Evolutionary conservation across 345 rosid genomes (phyloP).

Genomic region (Microthlaspi erraticum): DNA sequence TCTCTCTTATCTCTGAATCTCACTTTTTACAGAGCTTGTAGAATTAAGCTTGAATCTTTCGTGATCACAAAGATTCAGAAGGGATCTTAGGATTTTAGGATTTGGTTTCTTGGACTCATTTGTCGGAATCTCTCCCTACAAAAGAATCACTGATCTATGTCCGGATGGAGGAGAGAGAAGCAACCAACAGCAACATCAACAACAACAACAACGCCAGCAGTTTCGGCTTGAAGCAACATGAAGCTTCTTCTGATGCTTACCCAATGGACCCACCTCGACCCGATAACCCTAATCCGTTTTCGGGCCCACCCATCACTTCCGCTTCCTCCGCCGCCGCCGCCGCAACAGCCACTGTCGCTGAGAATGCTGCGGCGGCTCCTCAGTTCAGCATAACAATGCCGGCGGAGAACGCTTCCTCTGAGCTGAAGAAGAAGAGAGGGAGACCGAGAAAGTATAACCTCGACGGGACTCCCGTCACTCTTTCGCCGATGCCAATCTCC

Average conservation of each 20-base stretch:
- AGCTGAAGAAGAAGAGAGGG: constrained; percentile 86
- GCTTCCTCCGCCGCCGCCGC: constrained; percentile 17
- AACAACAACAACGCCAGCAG: constrained; percentile 44
- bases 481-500: constrained; percentile 94
- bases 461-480: constrained; percentile 62
- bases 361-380: constrained; percentile 38
- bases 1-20: constrained; percentile 33
- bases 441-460: constrained; percentile 87
- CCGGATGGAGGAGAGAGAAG: constrained; percentile 76
- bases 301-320: constrained; percentile 40
- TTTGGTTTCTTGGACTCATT: constrained; percentile 30
- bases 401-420: constrained; percentile 43
- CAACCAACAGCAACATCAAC: constrained; percentile 50
- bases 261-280: constrained; percentile 55
- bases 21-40: constrained; percentile 1
- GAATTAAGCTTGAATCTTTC: constrained; percentile 32
- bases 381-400: constrained; percentile 45
- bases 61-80: constrained; percentile 42
- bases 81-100: constrained; percentile 18
- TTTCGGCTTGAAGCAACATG: constrained; percentile 56
- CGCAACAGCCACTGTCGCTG: constrained; percentile 15
- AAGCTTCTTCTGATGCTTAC: constrained; percentile 52
- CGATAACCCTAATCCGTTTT: constrained; percentile 51
- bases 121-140: constrained; percentile 38
- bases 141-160: constrained; percentile 45